Base-by-base conservation (phyloP, 2,329 filamentous ascomycete species). In the Capronia epimyces region DNA sequence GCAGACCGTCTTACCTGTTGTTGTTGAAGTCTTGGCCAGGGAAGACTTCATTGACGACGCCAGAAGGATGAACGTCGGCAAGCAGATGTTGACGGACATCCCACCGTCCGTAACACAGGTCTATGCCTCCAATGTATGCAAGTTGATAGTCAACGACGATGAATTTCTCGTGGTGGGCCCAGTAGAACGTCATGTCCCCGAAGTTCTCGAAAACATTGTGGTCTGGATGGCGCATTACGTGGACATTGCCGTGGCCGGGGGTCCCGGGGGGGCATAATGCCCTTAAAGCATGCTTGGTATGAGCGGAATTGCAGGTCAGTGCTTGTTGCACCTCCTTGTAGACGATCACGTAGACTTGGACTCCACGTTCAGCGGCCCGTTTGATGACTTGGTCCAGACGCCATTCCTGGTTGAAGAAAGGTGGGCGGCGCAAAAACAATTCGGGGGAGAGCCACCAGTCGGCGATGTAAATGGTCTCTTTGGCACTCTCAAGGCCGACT, bases 11-110 rank as follows among this genome's bases (percentile, higher is more conserved):
- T 34, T 41, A 57, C 58, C 58, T 82, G 67, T 95, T 96, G 69
- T 97, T 97, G 69, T 97, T 97, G 75, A 94, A 97, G 63, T 98
- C 93, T 65, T 98, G 93, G 0, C 93, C 93, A 0, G 93, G 90
- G 77, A 89, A 98, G 16, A 96, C 76, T 67, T 96, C 90, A 48
- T 90, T 81, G 12, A 80, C 75, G 15, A 95, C 80, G 16, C 87
- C 87, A 37, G 84, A 83, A 0, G 91, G 91, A 65, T 97, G 90
- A 0, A 90, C 83, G 66, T 97, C 93, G 1, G 91, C 79, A 12
- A 96, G 76, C 1, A 84, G 79, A 69, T 97, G 93, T 63, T 95
- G 87, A 57, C 86, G 81, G 49, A 80, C 79, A 64, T 98, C 93
- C 90, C 90, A 97, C 46, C 93, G 82, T 7, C 93, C 93, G 66